These are phyloP conservation scores for Micractinium conductrix DNA, from an alignment of 139 green algal species.

Conservation along the genomic window DNA sequence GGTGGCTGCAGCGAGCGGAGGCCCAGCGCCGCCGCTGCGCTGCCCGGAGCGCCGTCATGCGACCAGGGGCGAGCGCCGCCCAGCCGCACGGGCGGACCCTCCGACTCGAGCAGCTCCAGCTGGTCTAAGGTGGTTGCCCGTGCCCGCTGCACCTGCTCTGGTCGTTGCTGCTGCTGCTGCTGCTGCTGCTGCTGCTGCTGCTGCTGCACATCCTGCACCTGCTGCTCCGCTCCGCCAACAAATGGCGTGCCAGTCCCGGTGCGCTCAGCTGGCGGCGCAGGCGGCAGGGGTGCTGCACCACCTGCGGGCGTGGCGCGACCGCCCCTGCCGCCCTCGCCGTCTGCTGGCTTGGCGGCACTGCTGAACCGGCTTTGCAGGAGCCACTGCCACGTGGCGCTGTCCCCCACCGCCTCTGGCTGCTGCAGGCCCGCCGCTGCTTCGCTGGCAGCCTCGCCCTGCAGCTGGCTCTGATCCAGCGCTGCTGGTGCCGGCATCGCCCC, in stretches of 20 bases:
- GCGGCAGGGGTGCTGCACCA: neutral
- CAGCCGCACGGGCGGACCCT: neutral
- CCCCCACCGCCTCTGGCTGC: neutral
- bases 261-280: neutral
- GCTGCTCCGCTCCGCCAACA: neutral
- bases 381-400: conserved; percentile 20
- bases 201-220: neutral
- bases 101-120: neutral
- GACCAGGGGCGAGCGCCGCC: conserved; percentile 10
- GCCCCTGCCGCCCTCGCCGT: neutral
- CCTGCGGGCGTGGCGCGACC: no score
- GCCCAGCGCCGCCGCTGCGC: neutral
- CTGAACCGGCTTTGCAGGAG: conserved; percentile 5
- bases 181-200: neutral
- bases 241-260: neutral
- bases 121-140: conserved; percentile 2
- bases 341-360: neutral
- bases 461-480: conserved; percentile 5
- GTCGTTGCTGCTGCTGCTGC: neutral
- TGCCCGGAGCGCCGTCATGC: neutral
- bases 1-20: neutral
- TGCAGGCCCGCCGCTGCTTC: neutral
- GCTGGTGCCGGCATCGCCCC: neutral
- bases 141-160: neutral
- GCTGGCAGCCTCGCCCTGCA: neutral